These are phyloP conservation scores for Xylaria nigripes DNA, from an alignment of 495 filamentous ascomycete genomes.

Conservation along the genomic window DNA sequence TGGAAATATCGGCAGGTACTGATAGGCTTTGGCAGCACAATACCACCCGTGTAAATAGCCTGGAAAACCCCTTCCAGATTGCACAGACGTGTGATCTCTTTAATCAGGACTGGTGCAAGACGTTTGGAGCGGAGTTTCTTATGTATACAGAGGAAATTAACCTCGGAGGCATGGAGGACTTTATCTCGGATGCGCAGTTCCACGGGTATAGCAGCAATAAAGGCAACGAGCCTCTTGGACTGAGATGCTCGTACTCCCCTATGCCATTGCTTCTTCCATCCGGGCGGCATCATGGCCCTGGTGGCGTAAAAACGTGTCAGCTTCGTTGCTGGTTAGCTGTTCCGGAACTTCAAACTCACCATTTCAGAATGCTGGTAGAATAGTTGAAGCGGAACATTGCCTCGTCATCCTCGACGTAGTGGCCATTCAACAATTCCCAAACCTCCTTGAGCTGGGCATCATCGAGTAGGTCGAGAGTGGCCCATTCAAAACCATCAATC, in stretches of 20 bases:
- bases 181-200: slow-evolving; percentile 71
- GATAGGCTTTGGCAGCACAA: slow-evolving; percentile 81
- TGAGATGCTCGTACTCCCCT: slow-evolving; percentile 76
- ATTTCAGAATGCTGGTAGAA: slow-evolving; percentile 77
- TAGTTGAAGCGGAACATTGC: slow-evolving; percentile 98
- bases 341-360: slow-evolving; percentile 43
- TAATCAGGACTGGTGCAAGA: slow-evolving; percentile 85
- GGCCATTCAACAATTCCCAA: slow-evolving; percentile 77
- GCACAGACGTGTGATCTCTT: slow-evolving; percentile 88
- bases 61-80: slow-evolving; percentile 79
- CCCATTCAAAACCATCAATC: slow-evolving; percentile 86
- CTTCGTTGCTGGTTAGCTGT: neutral
- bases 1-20: slow-evolving; percentile 93
- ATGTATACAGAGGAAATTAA: slow-evolving; percentile 97
- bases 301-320: slow-evolving; percentile 23
- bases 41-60: slow-evolving; percentile 89
- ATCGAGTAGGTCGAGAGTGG: slow-evolving; percentile 71
- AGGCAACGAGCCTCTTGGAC: slow-evolving; percentile 78
- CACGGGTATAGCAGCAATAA: slow-evolving; percentile 87
- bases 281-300: slow-evolving; percentile 87
- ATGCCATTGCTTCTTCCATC: slow-evolving; percentile 95
- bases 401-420: slow-evolving; percentile 94
- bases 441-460: slow-evolving; percentile 62
- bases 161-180: slow-evolving; percentile 69
- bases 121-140: slow-evolving; percentile 94